Evolutionary conservation across 148 eudicot species (phyloP).

Genomic region (Cornus kousa): DNA sequence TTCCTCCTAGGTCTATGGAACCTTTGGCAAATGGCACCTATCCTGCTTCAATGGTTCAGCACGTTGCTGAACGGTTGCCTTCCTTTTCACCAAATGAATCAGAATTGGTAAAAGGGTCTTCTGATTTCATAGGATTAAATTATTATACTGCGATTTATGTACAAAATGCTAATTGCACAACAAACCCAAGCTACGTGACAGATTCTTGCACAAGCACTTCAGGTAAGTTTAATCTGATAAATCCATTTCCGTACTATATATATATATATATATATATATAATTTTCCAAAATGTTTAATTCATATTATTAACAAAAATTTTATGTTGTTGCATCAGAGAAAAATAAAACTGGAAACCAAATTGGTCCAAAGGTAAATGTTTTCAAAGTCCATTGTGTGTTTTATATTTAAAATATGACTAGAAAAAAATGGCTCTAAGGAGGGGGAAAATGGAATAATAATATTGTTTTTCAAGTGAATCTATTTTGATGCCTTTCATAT

Average conservation of each 20-base stretch:
- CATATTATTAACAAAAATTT: too few species aligned
- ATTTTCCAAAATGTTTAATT: too few species aligned
- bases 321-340: not conserved
- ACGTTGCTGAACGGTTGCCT: not conserved
- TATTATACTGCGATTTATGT: not conserved
- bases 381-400: not conserved
- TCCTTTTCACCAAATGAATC: not conserved
- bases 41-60: not conserved
- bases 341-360: not conserved
- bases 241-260: too few species aligned
- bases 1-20: not conserved
- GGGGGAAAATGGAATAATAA: too few species aligned
- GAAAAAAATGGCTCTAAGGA: too few species aligned
- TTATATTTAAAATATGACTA: too few species aligned
- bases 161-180: not conserved
- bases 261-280: too few species aligned
- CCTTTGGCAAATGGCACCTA: not conserved
- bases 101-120: not conserved
- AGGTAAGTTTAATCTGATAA: not conserved
- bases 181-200: not conserved
- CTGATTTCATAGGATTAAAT: not conserved
- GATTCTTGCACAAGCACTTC: not conserved
- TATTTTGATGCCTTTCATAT: too few species aligned
- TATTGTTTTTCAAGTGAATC: too few species aligned
- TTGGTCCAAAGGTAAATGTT: not conserved